These are phyloP conservation scores for Colletotrichum sidae DNA, from an alignment of 2,329 filamentous ascomycete genomes.

Conservation along the genomic window DNA sequence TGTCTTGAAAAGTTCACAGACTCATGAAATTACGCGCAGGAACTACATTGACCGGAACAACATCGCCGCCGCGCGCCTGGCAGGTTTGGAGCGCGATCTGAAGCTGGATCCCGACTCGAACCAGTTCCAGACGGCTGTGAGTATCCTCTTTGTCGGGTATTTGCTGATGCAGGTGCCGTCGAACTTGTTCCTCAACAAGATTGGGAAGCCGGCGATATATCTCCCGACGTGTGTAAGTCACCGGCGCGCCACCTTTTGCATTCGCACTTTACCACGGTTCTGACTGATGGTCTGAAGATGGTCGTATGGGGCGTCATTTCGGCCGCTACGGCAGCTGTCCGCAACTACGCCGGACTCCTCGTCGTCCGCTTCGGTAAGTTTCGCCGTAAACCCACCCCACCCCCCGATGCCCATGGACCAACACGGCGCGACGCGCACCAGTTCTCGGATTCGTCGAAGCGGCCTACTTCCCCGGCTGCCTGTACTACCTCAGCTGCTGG, in stretches of 20 bases:
- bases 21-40: neutral
- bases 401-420: neutral
- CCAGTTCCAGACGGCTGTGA: conserved; percentile 57
- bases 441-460: conserved; percentile 33
- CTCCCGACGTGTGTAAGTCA: conserved; percentile 56
- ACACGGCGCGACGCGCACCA: neutral
- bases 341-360: conserved; percentile 48
- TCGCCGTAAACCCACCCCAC: conserved; percentile 39
- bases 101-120: conserved; percentile 43
- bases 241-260: too few species aligned
- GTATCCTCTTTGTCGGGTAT: conserved; percentile 64
- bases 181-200: conserved; percentile 63
- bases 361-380: conserved; percentile 47
- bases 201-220: conserved; percentile 60
- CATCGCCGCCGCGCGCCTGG: conserved; percentile 66
- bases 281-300: conserved; percentile 33
- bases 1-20: neutral
- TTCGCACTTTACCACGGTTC: neutral
- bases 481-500: conserved; percentile 75
- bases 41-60: conserved; percentile 37
- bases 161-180: conserved; percentile 64
- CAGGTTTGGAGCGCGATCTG: conserved; percentile 56
- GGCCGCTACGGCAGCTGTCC: conserved; percentile 49
- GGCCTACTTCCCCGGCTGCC: conserved; percentile 53
- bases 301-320: conserved; percentile 62